phyloP scores from a whole-genome alignment of 2,329 filamentous ascomycete genomes.

The Colletotrichum theobromicola region DNA sequence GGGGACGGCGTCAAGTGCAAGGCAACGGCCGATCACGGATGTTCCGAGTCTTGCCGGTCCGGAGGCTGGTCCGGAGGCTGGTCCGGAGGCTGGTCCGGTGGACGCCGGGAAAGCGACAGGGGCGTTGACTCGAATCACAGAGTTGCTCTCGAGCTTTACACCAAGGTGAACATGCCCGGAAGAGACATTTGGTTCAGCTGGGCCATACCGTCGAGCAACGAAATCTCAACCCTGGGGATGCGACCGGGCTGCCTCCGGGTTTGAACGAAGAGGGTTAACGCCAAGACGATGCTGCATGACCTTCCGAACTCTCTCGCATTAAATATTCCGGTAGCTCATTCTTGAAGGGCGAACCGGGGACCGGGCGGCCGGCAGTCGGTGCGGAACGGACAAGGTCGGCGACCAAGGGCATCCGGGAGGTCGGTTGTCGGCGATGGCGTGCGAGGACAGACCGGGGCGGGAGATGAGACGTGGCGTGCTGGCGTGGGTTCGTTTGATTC shows the following conservation, averaged over 20 bases:
- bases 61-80: background rate
- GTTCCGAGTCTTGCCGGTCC: background rate
- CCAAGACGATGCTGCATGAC: background rate
- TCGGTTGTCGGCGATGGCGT: constrained; percentile 23
- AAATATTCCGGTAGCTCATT: background rate
- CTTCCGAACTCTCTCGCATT: background rate
- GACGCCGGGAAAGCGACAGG: background rate
- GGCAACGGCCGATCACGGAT: background rate
- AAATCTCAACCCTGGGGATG: background rate
- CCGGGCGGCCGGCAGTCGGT: constrained; percentile 15
- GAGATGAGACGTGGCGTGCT: background rate
- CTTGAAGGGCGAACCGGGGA: background rate
- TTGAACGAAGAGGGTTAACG: background rate
- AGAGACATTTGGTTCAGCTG: background rate
- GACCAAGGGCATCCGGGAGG: background rate
- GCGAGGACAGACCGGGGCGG: background rate
- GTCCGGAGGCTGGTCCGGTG: background rate
- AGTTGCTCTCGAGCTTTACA: background rate
- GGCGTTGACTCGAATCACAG: background rate
- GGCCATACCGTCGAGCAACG: background rate
- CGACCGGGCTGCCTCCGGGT: background rate
- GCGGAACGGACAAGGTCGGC: constrained; percentile 3
- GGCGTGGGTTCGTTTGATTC: background rate
- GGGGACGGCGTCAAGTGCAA: background rate
- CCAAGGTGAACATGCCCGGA: background rate